These are phyloP conservation scores for Colletotrichum sp. DNA, from an alignment of 2,329 filamentous ascomycete species.

Conservation along the genomic window DNA sequence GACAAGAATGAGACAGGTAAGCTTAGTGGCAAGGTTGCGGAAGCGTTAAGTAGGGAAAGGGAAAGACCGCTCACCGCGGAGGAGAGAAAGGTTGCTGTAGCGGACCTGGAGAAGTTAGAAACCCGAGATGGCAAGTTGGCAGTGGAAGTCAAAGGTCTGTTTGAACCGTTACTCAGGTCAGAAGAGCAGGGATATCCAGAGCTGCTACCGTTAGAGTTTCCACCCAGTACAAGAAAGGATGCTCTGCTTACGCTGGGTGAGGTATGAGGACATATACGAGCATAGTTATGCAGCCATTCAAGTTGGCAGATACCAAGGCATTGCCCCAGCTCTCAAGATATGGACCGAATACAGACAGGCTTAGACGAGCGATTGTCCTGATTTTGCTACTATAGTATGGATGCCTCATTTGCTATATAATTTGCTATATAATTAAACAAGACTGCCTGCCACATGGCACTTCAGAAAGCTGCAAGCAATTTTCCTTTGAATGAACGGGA, in stretches of 20 bases:
- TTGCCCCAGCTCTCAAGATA: not conserved
- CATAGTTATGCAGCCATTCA: not conserved
- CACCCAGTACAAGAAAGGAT: not conserved
- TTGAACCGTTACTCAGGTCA: slow-evolving; percentile 25
- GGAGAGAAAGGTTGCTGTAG: slow-evolving; percentile 28
- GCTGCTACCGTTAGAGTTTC: slow-evolving; percentile 25
- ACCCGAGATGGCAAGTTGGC: slow-evolving; percentile 26
- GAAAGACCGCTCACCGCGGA: slow-evolving; percentile 28
- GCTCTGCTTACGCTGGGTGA: slow-evolving; percentile 10
- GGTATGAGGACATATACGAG: not conserved
- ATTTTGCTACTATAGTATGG: not conserved
- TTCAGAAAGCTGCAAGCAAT: not conserved
- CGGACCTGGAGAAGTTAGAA: slow-evolving; percentile 29
- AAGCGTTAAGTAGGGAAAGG: slow-evolving; percentile 30
- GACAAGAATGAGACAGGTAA: not conserved
- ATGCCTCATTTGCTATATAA: not conserved
- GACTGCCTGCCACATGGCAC: not conserved
- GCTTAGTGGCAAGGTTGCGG: slow-evolving; percentile 19
- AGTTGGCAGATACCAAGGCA: not conserved
- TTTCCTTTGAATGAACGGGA: not conserved
- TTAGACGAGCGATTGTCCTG: not conserved
- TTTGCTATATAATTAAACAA: not conserved
- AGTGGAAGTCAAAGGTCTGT: slow-evolving; percentile 26
- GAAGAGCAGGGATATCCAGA: slow-evolving; percentile 6
- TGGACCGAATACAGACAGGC: not conserved